A percentile compares a stretch with the other conserved stretches of the same genome.
phyloP scores from a whole-genome alignment of 257 asterid species.

The Rubia yunnanensis region DNA sequence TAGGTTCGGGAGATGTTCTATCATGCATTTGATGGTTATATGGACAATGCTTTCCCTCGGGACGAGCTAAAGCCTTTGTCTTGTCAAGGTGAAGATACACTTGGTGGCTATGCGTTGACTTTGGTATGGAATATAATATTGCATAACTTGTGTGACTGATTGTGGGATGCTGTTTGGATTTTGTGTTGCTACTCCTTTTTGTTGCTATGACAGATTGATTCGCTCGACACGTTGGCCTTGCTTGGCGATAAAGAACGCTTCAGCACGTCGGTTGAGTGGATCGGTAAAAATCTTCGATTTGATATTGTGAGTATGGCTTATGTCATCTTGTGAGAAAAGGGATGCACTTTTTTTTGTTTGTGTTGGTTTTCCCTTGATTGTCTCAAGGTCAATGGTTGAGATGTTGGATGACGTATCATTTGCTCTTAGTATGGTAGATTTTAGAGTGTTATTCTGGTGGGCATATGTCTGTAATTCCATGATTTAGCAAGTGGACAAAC shows the following conservation, averaged over 20 bases:
- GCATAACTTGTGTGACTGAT: slow-evolving; percentile 9
- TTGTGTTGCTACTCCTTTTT: slow-evolving; percentile 9
- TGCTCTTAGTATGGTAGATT: neutral
- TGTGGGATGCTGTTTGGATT: slow-evolving; percentile 2
- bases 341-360: neutral
- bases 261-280: slow-evolving; percentile 88
- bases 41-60: slow-evolving; percentile 83
- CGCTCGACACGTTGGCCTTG: slow-evolving; percentile 88
- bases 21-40: slow-evolving; percentile 93
- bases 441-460: neutral
- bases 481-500: neutral
- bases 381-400: neutral
- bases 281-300: slow-evolving; percentile 95
- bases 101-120: slow-evolving; percentile 95
- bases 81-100: slow-evolving; percentile 95
- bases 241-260: slow-evolving; percentile 87
- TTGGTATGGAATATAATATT: slow-evolving; percentile 40
- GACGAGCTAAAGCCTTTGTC: slow-evolving; percentile 93
- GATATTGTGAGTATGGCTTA: slow-evolving; percentile 89
- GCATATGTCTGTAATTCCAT: neutral
- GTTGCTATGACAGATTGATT: slow-evolving; percentile 57
- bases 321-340: slow-evolving; percentile 3
- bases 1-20: slow-evolving; percentile 94
- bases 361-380: neutral
- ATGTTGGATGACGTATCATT: neutral